These are phyloP conservation scores for Rutidosis leptorrhynchoides DNA, from an alignment of 129 eudicot genomes.

Conservation along the genomic window DNA sequence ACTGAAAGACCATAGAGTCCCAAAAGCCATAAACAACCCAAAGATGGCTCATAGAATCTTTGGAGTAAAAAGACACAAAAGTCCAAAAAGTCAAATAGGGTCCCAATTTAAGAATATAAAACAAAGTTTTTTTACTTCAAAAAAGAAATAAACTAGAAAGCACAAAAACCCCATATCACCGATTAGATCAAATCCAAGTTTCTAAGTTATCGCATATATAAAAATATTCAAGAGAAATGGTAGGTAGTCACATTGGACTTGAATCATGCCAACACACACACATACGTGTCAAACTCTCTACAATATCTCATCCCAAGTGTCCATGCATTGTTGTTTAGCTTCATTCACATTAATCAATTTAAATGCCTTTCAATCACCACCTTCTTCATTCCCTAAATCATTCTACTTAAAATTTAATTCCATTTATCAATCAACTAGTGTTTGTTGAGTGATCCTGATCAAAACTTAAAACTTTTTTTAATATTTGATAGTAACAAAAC, in stretches of 20 bases:
- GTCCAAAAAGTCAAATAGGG: neutral
- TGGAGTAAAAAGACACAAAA: no score
- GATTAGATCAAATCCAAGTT: conserved; percentile 19
- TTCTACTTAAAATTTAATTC: neutral
- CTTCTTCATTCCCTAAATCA: no score
- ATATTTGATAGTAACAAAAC: neutral
- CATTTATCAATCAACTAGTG: no score
- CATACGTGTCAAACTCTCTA: conserved; percentile 55
- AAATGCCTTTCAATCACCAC: conserved; percentile 18
- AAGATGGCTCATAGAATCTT: neutral
- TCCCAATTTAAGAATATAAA: no score
- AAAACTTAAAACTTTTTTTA: conserved; percentile 1
- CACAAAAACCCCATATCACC: conserved; percentile 1
- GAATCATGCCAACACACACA: conserved; percentile 34
- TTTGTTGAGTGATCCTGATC: neutral
- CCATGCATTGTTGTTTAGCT: conserved; percentile 27
- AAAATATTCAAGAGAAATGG: neutral
- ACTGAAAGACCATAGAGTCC: no score
- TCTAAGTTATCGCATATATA: conserved; percentile 23
- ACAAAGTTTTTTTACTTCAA: no score
- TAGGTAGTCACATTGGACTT: neutral
- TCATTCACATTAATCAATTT: no score
- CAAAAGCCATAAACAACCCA: neutral
- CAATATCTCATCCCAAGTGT: conserved; percentile 57
- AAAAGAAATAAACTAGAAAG: neutral